Evolutionary conservation across 2,329 filamentous ascomycete species (phyloP).

Genomic region (Simplicillium sp.): DNA sequence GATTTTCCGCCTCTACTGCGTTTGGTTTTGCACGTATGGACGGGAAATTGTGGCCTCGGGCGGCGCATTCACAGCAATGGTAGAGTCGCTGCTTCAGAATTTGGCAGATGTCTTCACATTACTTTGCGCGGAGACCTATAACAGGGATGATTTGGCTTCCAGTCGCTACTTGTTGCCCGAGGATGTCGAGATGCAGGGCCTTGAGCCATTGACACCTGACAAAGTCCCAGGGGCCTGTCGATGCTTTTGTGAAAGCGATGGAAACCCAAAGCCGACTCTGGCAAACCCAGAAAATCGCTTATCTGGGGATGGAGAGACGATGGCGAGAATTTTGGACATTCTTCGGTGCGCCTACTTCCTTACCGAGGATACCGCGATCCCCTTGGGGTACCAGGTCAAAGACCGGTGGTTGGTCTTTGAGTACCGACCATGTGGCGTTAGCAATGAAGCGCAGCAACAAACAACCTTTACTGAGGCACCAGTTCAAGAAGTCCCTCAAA

Average conservation of each 20-base stretch:
- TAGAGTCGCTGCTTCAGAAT: conserved; percentile 35
- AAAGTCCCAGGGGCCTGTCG: conserved; percentile 28
- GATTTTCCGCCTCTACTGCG: conserved; percentile 41
- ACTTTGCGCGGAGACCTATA: conserved; percentile 34
- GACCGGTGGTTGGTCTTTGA: conserved; percentile 22
- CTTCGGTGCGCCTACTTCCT: conserved; percentile 39
- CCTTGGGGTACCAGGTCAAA: conserved; percentile 21
- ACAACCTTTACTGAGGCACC: conserved; percentile 9
- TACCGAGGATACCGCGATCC: conserved; percentile 28
- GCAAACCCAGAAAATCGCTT: conserved; percentile 20
- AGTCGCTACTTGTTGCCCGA: conserved; percentile 42
- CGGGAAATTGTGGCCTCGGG: conserved; percentile 34
- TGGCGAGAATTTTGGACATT: conserved; percentile 38
- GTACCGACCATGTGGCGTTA: conserved; percentile 13
- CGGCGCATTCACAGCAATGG: conserved; percentile 26
- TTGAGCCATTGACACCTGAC: conserved; percentile 29
- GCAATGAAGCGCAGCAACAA: conserved; percentile 1
- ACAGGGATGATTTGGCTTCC: conserved; percentile 23
- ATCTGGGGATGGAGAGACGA: conserved; percentile 22
- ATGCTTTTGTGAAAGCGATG: conserved; percentile 23
- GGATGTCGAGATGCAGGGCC: conserved; percentile 35
- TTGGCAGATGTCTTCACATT: conserved; percentile 37
- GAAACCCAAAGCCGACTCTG: conserved; percentile 29
- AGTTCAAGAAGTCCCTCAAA: background rate
- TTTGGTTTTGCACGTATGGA: conserved; percentile 38